Evolutionary conservation across 192 early-diverging fungal species (phyloP), one percentile per base, ranked within the genome.

Genomic region (Chytriomyces confervae): DNA sequence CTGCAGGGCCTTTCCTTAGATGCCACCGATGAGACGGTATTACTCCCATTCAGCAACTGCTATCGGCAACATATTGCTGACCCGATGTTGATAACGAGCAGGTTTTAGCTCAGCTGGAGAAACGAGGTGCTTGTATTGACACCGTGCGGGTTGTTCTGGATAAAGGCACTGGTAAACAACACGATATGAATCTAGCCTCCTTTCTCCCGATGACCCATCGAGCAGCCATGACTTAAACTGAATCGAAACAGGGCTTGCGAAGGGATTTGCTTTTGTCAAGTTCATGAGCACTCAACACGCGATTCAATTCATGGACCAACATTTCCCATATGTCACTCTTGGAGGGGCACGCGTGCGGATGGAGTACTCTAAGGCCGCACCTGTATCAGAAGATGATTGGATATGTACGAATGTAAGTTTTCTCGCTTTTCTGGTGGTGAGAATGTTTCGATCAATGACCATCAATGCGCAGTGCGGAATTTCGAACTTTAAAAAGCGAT

Each of bases 201-300:
- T 13, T 57, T 57, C 20, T 57, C 16, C 3, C 4, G 36, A 29
- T 1, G 16, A 20, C 36, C 63, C 63, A 65, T 29, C 20, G 3
- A 2, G 63, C 36, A 36, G 36, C 13, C 20, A 20, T 57, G 53
- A 18, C 53, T 48, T 2, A 69, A 13, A 69, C 23, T 24, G 18
- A 13, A 20, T 48, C n/a, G 7, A 69, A 24, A 11, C 50, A 79
- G 77, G 77, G 24, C 57, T 69, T 8, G 66, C 77, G 18, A 70
- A 70, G 60, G 77, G 77, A 23, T 72, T 79, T 50, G 77, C 77
- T 8, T 79, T 79, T 44, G 69, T 79, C 61, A 79, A 72, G 62
- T 79, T 79, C 62, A 79, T 79, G 10, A 47, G 36, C 47, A 79
- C 61, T 6, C 43, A 79, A 44, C 77, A 79, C 50, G 77, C 77